Evolutionary conservation across 768 basidiomycete species (phyloP).

Genomic region (Psilocybe azurescens): DNA sequence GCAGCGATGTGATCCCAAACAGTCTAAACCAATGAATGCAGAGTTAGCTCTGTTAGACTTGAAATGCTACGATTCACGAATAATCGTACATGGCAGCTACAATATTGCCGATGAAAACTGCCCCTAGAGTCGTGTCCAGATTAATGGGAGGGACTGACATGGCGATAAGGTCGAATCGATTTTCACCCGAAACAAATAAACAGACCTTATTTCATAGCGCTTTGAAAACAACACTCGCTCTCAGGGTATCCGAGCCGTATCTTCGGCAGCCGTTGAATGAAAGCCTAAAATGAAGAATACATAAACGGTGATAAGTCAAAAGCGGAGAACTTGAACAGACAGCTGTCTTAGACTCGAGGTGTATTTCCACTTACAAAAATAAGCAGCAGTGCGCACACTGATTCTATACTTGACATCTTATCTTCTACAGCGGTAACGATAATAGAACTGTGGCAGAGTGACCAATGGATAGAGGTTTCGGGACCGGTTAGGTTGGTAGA

Average conservation of each 20-base stretch:
- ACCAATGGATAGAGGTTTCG: constrained; percentile 16
- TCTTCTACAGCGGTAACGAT: background rate
- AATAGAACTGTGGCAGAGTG: background rate
- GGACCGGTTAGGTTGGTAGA: constrained; percentile 16
- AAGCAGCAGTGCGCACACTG: constrained; percentile 6
- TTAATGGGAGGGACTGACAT: constrained; percentile 24
- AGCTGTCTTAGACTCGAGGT: background rate
- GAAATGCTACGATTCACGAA: background rate
- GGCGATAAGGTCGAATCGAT: constrained; percentile 10
- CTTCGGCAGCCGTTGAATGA: background rate
- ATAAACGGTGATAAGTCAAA: background rate
- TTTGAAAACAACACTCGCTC: background rate
- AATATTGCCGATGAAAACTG: constrained; percentile 27
- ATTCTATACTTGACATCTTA: constrained; percentile 15
- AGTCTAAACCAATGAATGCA: constrained; percentile 9
- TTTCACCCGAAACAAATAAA: constrained; percentile 6
- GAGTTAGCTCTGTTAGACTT: background rate
- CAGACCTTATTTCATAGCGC: constrained; percentile 15
- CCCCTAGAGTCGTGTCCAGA: constrained; percentile 26
- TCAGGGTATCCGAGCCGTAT: background rate
- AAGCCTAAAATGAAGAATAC: background rate
- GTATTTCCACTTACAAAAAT: constrained; percentile 2
- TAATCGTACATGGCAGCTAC: constrained; percentile 20
- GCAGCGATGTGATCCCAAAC: constrained; percentile 27
- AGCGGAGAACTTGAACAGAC: background rate